Base-by-base conservation (phyloP, 2,329 filamentous ascomycete genomes). In the Monosporascus sp. region DNA sequence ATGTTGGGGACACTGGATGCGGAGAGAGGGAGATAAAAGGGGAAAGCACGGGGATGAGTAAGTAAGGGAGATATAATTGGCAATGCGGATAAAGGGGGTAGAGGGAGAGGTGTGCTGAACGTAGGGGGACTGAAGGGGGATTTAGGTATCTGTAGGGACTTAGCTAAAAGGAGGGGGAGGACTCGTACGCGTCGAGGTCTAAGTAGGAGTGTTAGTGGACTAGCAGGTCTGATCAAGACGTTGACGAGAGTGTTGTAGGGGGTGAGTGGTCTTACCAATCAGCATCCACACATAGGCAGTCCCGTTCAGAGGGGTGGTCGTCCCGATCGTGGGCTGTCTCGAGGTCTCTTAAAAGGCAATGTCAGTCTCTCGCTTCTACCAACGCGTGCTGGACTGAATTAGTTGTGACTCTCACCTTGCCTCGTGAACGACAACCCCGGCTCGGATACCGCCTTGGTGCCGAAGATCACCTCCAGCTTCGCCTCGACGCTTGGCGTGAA, bases 151-250 rank as follows among this genome's bases (percentile, higher is more conserved):
- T 14, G 5, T 34, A 14, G 18, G 25, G 2, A 11, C 8, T 2
- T 38, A 24, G 18, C 5, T 1, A 9, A 17, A 25, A 17, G 17
- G 3, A 20, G 31, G 18, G 6, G 3, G 5, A 20, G 22, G 36
- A 6, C 22, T 6, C 60, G 27, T 66, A 66, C 63, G 64, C 64
- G 50, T 67, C 63, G 36, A 67, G 58, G 36, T 67, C 65, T 66
- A 22, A 34, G 31, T 14, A 34, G 9, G 31, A 11, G 11, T 34
- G 31, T 34, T 14, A 34, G 31, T 34, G 11, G 9, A 34, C 31
- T 34, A 34, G 11, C 9, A 14, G 9, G 9, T 14, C 27, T 31
- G 27, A 31, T 31, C 3, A 9, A 11, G 27, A 11, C 9, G 3
- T 11, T 31, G 9, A 27, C 27, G 9, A 3, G 17, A 50, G 36